Base-by-base conservation (phyloP, 176 grass and related monocot species). In the Aegilops sharonensis region DNA sequence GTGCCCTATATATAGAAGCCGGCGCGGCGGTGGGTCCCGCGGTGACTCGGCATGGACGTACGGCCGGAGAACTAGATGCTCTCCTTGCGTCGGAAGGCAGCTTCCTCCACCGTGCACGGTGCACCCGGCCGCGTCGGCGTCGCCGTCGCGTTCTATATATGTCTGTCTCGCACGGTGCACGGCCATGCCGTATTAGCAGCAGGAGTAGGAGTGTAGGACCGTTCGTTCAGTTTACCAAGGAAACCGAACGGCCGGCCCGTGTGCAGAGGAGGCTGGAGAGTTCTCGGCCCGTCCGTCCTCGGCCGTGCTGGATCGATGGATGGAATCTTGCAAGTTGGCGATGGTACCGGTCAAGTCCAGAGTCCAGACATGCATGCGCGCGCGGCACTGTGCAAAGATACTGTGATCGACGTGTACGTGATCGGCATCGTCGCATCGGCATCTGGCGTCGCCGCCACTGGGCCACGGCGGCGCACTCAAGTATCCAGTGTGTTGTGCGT, bases 21-120 rank as follows among this genome's bases (percentile, higher is more conserved):
- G 29, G 29, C 31, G 20, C 72, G 39, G 52, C 30, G 18, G 82
- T 39, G 82, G 88, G 75, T 4, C 60, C 75, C 4, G 5, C 0
- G 4, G 17, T 56, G 52, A 56, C 6, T 0, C 52, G 17, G 17
- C 15, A 18, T 5, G 50, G 5, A 57, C 52, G 52, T 20, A 57
- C 52, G 17, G 52, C 52, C 6, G 17, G 0, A 57, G 54, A 3
- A 62, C 3, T 1, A 29, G 85, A 81, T 81, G 81, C 81, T 88
- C 77, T 71, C 13, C 89, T 85, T 88, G 13, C 15, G 18, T 4
- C 1, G 0, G 43, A 91, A 91, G 85, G 48, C 54, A 1, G 0
- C 35, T 57, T 20, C 52, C 21, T 5, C 61, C 56, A 37, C 73
- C 25, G n/a, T 59, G 54, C 54, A 21, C 7, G 10, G 40, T 43